Evolutionary conservation across 192 early-diverging fungal species (phyloP).

Genomic region (Cladochytrium replicatum): DNA sequence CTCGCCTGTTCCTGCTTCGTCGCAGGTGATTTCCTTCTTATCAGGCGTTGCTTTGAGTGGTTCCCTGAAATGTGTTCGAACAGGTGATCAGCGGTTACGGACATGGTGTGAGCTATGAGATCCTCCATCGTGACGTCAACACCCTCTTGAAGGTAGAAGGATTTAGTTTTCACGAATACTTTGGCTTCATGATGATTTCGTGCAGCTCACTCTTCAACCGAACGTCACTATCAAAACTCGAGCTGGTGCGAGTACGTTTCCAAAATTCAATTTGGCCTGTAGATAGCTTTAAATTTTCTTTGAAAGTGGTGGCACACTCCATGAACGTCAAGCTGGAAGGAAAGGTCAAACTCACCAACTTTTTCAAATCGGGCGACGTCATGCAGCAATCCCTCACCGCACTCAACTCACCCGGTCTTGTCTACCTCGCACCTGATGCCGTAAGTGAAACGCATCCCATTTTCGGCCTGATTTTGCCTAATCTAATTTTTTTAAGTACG

Average conservation of each 20-base stretch:
- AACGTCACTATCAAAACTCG: not conserved
- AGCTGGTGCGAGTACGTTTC: conserved; percentile 3
- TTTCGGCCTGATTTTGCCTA: conserved; percentile 1
- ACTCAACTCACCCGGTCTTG: not conserved
- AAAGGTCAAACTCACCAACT: conserved; percentile 7
- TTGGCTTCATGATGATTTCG: too few relatives aligned
- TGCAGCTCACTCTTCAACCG: not conserved
- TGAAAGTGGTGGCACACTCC: conserved; percentile 10
- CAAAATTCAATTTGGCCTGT: too few relatives aligned
- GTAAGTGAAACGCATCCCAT: not conserved
- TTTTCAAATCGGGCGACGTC: not conserved
- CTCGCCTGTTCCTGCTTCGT: too few relatives aligned
- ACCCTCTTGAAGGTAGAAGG: conserved; percentile 6
- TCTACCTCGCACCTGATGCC: not conserved
- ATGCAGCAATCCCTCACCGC: not conserved
- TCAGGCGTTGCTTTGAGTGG: too few relatives aligned
- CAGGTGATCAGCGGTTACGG: too few relatives aligned
- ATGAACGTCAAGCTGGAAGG: conserved; percentile 7
- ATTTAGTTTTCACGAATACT: too few relatives aligned
- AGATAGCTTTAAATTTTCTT: too few relatives aligned
- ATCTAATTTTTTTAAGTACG: conserved; percentile 2
- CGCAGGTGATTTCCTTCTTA: too few relatives aligned
- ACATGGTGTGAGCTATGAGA: conserved; percentile 7
- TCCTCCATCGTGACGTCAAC: conserved; percentile 10
- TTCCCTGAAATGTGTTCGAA: too few relatives aligned